A percentile compares a stretch with the other conserved stretches of the same genome.
phyloP scores from a whole-genome alignment of 2,329 filamentous ascomycete genomes.

The Nigrospora oryzae region DNA sequence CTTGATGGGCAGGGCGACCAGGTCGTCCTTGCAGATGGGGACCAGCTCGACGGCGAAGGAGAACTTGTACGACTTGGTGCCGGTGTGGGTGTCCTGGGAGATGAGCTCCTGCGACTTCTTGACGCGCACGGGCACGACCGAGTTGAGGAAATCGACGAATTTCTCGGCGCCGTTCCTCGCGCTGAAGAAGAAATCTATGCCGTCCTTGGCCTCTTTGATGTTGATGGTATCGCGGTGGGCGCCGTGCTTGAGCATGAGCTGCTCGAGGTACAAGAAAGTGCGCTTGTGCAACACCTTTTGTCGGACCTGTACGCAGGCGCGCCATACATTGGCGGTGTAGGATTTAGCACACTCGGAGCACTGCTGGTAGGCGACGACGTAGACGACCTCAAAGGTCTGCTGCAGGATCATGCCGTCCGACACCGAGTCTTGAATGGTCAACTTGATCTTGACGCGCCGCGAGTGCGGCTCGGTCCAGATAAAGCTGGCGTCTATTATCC shows the following conservation, averaged over 20 bases:
- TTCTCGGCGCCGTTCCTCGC: constrained; percentile 85
- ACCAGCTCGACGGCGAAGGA: constrained; percentile 82
- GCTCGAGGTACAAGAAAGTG: constrained; percentile 65
- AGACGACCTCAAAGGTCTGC: constrained; percentile 92
- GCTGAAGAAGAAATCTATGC: constrained; percentile 92
- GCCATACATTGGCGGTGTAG: constrained; percentile 94
- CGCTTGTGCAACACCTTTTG: constrained; percentile 97
- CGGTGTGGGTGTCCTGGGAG: constrained; percentile 85
- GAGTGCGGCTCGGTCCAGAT: constrained; percentile 99
- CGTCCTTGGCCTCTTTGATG: constrained; percentile 94
- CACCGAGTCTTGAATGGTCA: constrained; percentile 74
- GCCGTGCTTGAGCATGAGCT: constrained; percentile 89
- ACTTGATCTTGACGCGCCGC: constrained; percentile 83
- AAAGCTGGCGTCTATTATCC: constrained; percentile 92
- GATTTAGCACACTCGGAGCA: constrained; percentile 93
- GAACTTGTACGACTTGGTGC: constrained; percentile 90
- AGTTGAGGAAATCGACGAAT: constrained; percentile 83
- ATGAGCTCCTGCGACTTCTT: constrained; percentile 92
- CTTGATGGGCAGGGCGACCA: constrained; percentile 87
- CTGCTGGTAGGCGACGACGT: constrained; percentile 83
- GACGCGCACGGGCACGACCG: constrained; percentile 66
- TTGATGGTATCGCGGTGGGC: constrained; percentile 93
- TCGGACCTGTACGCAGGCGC: constrained; percentile 85
- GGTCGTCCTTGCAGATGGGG: constrained; percentile 93
- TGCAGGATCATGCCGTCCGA: constrained; percentile 64